Evolutionary conservation across 345 rosid genomes (phyloP).

Genomic region (Abelmoschus esculentus): DNA sequence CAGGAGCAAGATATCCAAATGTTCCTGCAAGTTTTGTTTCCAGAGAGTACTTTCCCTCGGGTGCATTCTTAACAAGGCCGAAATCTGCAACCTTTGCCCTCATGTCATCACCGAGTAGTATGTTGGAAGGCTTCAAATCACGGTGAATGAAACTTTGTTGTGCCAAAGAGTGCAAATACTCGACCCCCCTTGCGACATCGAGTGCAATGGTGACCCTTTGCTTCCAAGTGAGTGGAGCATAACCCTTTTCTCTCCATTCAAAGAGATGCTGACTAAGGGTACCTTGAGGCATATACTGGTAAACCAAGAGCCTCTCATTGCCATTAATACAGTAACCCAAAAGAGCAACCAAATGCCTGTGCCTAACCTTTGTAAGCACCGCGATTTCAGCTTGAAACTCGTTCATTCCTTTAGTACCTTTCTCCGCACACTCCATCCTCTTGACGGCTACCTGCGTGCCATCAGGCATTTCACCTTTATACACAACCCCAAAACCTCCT

Average conservation of each 20-base stretch:
- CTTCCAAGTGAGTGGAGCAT: conserved; percentile 62
- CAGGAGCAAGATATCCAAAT: conserved; percentile 21
- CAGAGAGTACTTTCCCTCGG: conserved; percentile 76
- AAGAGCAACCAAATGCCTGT: conserved; percentile 79
- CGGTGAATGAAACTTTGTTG: conserved; percentile 89
- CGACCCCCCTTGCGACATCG: conserved; percentile 89
- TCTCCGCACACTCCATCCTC: conserved; percentile 59
- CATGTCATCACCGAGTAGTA: conserved; percentile 85
- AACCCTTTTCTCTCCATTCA: conserved; percentile 43
- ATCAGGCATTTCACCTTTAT: conserved; percentile 71
- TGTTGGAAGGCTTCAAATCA: conserved; percentile 82
- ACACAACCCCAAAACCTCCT: conserved; percentile 88
- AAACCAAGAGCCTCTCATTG: conserved; percentile 62
- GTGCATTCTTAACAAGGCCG: conserved; percentile 80
- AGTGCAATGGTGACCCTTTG: conserved; percentile 71
- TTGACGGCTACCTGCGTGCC: conserved; percentile 82
- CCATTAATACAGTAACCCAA: conserved; percentile 78
- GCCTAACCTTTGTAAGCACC: conserved; percentile 79
- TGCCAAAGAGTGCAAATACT: conserved; percentile 82
- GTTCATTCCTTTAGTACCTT: conserved; percentile 62
- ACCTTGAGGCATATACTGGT: conserved; percentile 86
- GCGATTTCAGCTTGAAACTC: conserved; percentile 91
- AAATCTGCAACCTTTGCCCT: conserved; percentile 94
- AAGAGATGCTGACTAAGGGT: conserved; percentile 70
- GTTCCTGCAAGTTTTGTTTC: conserved; percentile 92